These are phyloP conservation scores for Fusarium vanettenii DNA, from an alignment of 2,329 filamentous ascomycete species.

Conservation along the genomic window DNA sequence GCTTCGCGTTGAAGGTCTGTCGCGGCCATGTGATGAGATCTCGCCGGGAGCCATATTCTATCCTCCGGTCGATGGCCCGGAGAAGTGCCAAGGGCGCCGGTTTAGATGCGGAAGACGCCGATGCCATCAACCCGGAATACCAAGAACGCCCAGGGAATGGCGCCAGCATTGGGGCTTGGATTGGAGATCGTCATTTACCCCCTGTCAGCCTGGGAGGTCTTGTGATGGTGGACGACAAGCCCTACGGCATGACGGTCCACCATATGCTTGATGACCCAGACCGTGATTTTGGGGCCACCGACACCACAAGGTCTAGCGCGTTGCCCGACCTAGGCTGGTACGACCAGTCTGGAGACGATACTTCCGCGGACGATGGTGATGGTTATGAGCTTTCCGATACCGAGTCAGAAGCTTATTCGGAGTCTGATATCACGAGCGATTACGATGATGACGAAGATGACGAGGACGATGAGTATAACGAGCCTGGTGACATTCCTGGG, in stretches of 20 bases:
- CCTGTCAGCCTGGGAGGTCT: slow-evolving; percentile 93
- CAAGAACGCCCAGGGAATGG: slow-evolving; percentile 85
- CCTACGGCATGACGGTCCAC: slow-evolving; percentile 95
- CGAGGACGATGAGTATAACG: slow-evolving; percentile 66
- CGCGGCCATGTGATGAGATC: slow-evolving; percentile 75
- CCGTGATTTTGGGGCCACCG: slow-evolving; percentile 50
- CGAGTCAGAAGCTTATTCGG: slow-evolving; percentile 66
- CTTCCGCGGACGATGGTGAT: slow-evolving; percentile 63
- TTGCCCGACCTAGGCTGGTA: slow-evolving; percentile 56
- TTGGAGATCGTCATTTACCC: slow-evolving; percentile 85
- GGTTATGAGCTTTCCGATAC: slow-evolving; percentile 72
- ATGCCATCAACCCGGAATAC: slow-evolving; percentile 76
- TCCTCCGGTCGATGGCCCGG: slow-evolving; percentile 48
- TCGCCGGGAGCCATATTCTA: slow-evolving; percentile 54
- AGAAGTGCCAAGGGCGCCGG: slow-evolving; percentile 48
- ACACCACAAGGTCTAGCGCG: slow-evolving; percentile 54
- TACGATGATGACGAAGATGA: slow-evolving; percentile 64
- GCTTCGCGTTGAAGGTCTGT: slow-evolving; percentile 77
- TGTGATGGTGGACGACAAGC: slow-evolving; percentile 83
- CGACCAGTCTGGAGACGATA: slow-evolving; percentile 54
- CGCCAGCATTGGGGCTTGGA: slow-evolving; percentile 92
- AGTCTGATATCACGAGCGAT: slow-evolving; percentile 65
- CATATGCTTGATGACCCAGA: slow-evolving; percentile 88
- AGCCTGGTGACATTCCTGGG: slow-evolving; percentile 82
- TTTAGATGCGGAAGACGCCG: slow-evolving; percentile 51